These are phyloP conservation scores for Corymbia calophylla DNA, from an alignment of 441 rosid species.

Conservation along the genomic window DNA sequence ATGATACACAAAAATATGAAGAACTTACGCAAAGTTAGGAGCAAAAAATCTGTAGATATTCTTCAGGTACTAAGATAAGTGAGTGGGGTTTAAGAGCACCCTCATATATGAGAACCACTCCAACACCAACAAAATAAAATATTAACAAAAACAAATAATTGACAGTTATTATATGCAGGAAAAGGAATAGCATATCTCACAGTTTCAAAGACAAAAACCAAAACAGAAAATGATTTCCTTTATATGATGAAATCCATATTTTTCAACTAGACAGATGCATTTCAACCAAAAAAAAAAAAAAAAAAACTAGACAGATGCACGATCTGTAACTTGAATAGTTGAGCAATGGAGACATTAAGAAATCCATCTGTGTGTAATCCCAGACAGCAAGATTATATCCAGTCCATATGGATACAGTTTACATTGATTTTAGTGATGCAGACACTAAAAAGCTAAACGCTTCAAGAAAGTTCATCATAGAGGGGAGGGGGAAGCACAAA, in stretches of 20 bases:
- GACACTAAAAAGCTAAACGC: neutral
- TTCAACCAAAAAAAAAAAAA: too few species aligned
- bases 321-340: neutral
- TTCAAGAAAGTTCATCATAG: neutral
- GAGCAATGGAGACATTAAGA: neutral
- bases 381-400: neutral
- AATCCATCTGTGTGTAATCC: neutral
- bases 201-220: neutral
- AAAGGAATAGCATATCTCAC: neutral
- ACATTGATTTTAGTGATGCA: neutral
- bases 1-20: neutral
- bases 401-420: neutral
- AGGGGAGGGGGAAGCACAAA: neutral
- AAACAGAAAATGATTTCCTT: neutral
- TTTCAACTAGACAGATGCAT: neutral
- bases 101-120: constrained; percentile 7
- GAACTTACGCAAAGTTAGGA: neutral
- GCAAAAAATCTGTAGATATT: neutral
- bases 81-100: neutral
- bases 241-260: neutral
- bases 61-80: neutral
- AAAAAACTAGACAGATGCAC: neutral
- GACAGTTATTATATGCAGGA: neutral
- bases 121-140: neutral
- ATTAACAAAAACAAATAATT: neutral